These are phyloP conservation scores for Elsinoe arachidis DNA, from an alignment of 2,329 filamentous ascomycete species.

Conservation along the genomic window DNA sequence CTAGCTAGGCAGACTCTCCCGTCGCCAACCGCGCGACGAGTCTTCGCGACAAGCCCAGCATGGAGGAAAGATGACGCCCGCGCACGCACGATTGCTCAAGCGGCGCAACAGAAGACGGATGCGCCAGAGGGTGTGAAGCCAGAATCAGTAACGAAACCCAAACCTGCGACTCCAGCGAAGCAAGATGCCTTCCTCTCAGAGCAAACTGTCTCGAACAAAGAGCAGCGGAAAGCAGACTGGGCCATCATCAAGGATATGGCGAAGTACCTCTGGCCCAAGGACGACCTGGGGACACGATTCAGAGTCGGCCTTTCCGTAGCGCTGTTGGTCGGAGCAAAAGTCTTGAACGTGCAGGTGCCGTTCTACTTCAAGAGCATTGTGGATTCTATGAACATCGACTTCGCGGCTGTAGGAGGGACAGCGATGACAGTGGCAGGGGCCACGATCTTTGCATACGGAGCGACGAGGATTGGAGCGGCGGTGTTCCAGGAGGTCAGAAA, in stretches of 20 bases:
- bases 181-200: constrained; percentile 54
- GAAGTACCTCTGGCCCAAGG: constrained; percentile 89
- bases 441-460: constrained; percentile 89
- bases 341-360: constrained; percentile 93
- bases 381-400: constrained; percentile 94
- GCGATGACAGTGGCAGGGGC: constrained; percentile 81
- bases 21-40: constrained; percentile 20
- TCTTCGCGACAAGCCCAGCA: constrained; percentile 39
- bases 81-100: constrained; percentile 20
- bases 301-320: constrained; percentile 78
- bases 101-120: constrained; percentile 21
- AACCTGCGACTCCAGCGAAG: constrained; percentile 25
- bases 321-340: constrained; percentile 78
- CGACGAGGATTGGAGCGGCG: constrained; percentile 77
- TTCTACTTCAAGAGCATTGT: constrained; percentile 99
- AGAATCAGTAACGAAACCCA: constrained; percentile 27
- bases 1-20: neutral
- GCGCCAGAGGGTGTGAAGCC: constrained; percentile 27
- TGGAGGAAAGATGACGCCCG: constrained; percentile 34
- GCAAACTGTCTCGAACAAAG: constrained; percentile 60
- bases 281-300: constrained; percentile 71
- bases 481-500: constrained; percentile 91
- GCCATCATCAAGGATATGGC: constrained; percentile 98
- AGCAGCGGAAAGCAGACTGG: constrained; percentile 96
- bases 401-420: constrained; percentile 76